phyloP scores from a whole-genome alignment of 1,139 yeast genomes.

The Candida tetrigidarum region DNA sequence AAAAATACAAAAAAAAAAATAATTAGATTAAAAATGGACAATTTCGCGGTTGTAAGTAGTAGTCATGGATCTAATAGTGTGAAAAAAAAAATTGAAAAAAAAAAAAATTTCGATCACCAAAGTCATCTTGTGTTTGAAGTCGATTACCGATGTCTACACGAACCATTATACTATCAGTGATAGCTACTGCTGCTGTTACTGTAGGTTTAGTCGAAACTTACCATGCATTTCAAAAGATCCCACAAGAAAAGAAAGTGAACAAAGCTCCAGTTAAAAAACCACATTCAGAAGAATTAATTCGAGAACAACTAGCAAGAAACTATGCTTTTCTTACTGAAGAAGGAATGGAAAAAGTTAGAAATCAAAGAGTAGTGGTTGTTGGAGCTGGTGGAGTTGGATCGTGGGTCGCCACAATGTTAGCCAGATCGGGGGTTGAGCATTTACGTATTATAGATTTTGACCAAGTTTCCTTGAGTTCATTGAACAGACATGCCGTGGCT shows the following conservation, averaged over 20 bases:
- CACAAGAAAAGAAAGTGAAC: slow-evolving; percentile 7
- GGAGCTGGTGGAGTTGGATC: slow-evolving; percentile 99
- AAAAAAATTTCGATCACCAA: slow-evolving; percentile 3
- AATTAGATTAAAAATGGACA: background rate
- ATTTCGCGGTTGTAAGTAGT: too few species aligned
- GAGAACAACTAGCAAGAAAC: slow-evolving; percentile 92
- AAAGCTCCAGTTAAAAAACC: slow-evolving; percentile 14
- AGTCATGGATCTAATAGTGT: too few species aligned
- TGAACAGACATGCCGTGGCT: slow-evolving; percentile 95
- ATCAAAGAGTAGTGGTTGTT: slow-evolving; percentile 82
- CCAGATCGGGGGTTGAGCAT: slow-evolving; percentile 84
- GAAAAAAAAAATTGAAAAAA: background rate
- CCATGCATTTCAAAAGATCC: slow-evolving; percentile 32
- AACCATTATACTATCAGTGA: slow-evolving; percentile 32
- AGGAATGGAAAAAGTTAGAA: slow-evolving; percentile 77
- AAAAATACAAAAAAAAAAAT: background rate
- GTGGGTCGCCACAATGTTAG: slow-evolving; percentile 92
- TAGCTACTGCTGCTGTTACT: slow-evolving; percentile 43
- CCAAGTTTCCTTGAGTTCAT: slow-evolving; percentile 89
- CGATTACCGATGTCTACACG: slow-evolving; percentile 17
- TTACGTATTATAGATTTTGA: slow-evolving; percentile 89
- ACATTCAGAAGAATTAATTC: slow-evolving; percentile 75
- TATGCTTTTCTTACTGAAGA: slow-evolving; percentile 88
- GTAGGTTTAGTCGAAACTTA: slow-evolving; percentile 43
- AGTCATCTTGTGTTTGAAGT: too few species aligned